phyloP scores from a whole-genome alignment of 202 grass and related monocot genomes.

The Hordeum pubiflorum region DNA sequence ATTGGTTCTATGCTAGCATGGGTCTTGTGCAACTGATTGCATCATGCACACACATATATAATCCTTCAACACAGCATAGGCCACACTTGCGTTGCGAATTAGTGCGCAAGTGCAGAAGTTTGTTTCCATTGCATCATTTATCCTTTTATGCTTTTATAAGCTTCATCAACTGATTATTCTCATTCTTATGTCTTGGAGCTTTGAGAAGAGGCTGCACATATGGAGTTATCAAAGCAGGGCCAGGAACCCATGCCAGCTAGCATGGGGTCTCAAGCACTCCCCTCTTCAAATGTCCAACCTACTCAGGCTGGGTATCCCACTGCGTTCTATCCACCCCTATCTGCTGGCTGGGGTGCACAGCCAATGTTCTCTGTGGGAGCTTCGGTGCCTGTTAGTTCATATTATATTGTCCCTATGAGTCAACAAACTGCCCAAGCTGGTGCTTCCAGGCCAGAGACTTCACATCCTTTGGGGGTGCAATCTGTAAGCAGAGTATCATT shows the following conservation, averaged over 20 bases:
- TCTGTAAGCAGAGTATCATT: slow-evolving; percentile 44
- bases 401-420: slow-evolving; percentile 64
- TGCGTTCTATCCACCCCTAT: slow-evolving; percentile 36
- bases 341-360: slow-evolving; percentile 56
- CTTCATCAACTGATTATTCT: not conserved
- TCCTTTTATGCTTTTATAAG: not conserved
- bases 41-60: not conserved
- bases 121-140: not conserved
- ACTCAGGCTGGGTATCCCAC: slow-evolving; percentile 32
- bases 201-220: slow-evolving; percentile 13
- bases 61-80: not conserved
- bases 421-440: slow-evolving; percentile 45
- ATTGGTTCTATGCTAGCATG: not conserved
- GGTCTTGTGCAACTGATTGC: not conserved
- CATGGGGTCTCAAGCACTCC: slow-evolving; percentile 45
- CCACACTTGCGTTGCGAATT: not conserved
- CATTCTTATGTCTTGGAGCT: slow-evolving; percentile 4
- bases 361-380: slow-evolving; percentile 37
- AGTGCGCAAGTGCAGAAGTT: not conserved
- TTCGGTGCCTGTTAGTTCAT: slow-evolving; percentile 49
- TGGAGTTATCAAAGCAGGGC: slow-evolving; percentile 74
- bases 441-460: slow-evolving; percentile 28
- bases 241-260: slow-evolving; percentile 42
- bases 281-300: slow-evolving; percentile 58
- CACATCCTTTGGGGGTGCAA: slow-evolving; percentile 17